These are phyloP conservation scores for Dictyostelium intermedium DNA, from an alignment of 78 protist genomes.

Conservation along the genomic window DNA sequence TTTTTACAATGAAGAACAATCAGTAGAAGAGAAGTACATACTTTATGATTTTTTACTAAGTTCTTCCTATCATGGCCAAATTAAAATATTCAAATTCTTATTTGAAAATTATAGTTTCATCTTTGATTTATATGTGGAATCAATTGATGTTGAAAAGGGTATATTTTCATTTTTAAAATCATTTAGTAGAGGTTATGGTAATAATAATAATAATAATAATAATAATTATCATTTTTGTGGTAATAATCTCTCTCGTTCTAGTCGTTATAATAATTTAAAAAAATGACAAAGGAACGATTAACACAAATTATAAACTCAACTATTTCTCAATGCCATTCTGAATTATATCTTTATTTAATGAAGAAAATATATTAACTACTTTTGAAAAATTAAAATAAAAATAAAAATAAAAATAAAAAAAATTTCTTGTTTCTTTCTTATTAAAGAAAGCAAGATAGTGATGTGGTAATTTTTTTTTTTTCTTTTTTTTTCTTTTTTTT, in stretches of 20 bases:
- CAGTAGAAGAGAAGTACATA: neutral
- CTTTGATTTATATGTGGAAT: neutral
- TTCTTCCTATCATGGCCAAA: neutral
- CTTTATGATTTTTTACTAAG: neutral
- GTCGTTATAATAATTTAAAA: neutral
- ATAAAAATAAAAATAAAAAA: too few species aligned
- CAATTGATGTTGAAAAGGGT: neutral
- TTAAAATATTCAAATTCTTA: neutral
- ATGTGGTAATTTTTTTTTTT: too few species aligned
- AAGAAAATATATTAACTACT: neutral
- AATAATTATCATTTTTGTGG: too few species aligned
- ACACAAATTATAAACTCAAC: neutral
- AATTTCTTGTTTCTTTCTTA: too few species aligned
- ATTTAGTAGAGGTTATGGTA: neutral
- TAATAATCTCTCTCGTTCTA: too few species aligned
- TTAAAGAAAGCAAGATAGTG: too few species aligned
- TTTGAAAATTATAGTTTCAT: neutral
- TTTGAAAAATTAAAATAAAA: too few species aligned
- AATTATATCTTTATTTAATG: neutral
- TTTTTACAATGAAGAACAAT: neutral
- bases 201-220: neutral
- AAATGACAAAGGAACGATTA: neutral
- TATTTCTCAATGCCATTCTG: neutral
- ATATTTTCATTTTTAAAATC: neutral
- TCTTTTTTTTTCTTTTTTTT: too few species aligned